Base-by-base conservation (phyloP, 2,329 filamentous ascomycete species). In the Ceratocystis huliohia region DNA sequence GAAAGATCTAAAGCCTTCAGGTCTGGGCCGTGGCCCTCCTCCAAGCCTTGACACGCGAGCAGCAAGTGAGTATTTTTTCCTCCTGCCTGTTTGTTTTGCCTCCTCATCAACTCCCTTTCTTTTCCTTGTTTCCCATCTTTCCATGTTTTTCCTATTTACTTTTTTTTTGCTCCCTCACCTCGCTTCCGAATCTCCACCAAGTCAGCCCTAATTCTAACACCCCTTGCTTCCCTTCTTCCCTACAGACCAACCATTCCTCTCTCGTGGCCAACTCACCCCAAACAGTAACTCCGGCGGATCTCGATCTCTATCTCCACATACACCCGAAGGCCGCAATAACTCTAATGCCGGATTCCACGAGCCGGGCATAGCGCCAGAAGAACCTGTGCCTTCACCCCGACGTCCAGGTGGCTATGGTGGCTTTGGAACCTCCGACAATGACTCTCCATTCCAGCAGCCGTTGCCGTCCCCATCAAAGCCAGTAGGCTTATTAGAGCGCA, bases 221-320 rank as follows among this genome's bases (percentile, higher is more conserved):
- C 37, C 30, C 63, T 17, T 20, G 48, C 15, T 25, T 25, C n/a
- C 5, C 48, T n/a, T 25, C 48, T 15, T 22, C 50, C 8, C n/a
- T 59, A 37, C 69, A 86, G 83, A 86, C 71, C 78, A 78, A 67
- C 77, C 79, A 28, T 86, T 80, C 70, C 72, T 79, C 68, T 81
- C 77, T 48, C 79, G 81, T 63, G 82, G 80, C 64, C 80, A 87
- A 73, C 75, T 87, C 66, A 89, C 86, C 10, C 86, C 86, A 63
- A 77, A 82, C 63, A 89, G 85, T 74, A 80, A 80, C 66, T 80
- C 80, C 25, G 82, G 81, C 70, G 81, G 81, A 63, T 85, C 84
- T 50, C 81, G 79, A 69, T 82, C 81, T 67, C 78, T 82, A 30
- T 89, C 88, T n/a, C 87, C 87, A 6, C 78, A 80, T 65, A 84